Conservation (phyloP, 2,329 filamentous ascomycete species). For the Penicillium sp. region DNA sequence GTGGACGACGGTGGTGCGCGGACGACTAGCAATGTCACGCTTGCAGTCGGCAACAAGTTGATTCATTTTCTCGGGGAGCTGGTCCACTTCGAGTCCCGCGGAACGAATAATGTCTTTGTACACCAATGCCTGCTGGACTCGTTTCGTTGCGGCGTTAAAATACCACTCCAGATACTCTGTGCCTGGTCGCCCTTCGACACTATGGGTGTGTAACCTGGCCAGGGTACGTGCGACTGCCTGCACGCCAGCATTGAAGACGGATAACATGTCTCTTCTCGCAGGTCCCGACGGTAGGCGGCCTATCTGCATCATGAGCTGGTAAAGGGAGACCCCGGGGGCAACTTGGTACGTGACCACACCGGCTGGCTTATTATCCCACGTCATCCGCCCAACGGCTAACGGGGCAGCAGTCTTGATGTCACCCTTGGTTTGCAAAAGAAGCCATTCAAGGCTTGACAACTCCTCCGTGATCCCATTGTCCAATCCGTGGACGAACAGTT, state of each 20-base stretch:
- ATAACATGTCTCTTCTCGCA: neutral
- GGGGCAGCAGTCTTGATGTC: neutral
- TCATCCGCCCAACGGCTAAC: neutral
- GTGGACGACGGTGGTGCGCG: neutral
- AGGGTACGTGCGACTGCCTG: neutral
- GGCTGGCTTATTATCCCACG: neutral
- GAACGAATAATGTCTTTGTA: neutral
- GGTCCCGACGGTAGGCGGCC: neutral
- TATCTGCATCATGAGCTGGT: neutral
- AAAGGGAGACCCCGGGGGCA: neutral
- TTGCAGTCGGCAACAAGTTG: neutral
- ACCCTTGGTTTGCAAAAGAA: neutral
- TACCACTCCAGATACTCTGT: neutral
- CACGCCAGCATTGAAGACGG: neutral
- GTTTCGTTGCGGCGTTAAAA: neutral
- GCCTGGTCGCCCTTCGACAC: neutral
- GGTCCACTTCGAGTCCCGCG: neutral
- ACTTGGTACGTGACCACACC: neutral
- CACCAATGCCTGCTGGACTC: neutral
- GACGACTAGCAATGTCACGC: neutral
- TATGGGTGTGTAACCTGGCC: neutral
- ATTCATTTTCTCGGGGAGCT: neutral
- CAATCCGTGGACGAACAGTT: neutral
- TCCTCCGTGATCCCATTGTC: conserved; percentile 1
- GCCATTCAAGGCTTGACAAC: conserved; percentile 1